Conservation (phyloP, 345 rosid species). For the Noccaea bulbosa region DNA sequence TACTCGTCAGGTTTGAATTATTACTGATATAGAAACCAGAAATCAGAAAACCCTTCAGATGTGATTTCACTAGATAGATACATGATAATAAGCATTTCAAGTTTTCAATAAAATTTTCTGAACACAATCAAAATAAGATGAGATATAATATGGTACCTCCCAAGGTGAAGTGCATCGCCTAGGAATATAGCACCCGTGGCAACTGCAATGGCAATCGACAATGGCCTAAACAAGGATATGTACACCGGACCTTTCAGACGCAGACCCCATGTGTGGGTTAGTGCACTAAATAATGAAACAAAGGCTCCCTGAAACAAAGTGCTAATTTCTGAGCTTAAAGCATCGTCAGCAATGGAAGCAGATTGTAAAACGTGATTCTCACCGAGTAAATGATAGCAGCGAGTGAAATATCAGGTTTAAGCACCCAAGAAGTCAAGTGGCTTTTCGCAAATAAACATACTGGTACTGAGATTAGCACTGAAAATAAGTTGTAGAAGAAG, state of each 20-base stretch:
- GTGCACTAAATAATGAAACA: background rate
- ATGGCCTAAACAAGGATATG: slow-evolving; percentile 44
- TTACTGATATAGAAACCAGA: background rate
- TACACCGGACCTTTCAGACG: slow-evolving; percentile 52
- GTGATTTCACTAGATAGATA: background rate
- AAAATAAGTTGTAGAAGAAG: slow-evolving; percentile 11
- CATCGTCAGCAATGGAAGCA: background rate
- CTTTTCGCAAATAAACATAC: slow-evolving; percentile 1
- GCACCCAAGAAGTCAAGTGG: background rate
- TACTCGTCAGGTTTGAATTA: too few species aligned
- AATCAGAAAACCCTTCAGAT: background rate
- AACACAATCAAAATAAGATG: too few species aligned
- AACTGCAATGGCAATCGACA: slow-evolving; percentile 44
- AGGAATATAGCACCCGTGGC: slow-evolving; percentile 38
- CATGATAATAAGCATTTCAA: background rate
- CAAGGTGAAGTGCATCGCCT: slow-evolving; percentile 32
- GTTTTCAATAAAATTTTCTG: background rate
- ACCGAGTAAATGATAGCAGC: background rate
- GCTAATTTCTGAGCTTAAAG: background rate
- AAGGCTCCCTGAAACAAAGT: slow-evolving; percentile 15
- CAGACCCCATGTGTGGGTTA: slow-evolving; percentile 39
- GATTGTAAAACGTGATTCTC: background rate
- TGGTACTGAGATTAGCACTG: slow-evolving; percentile 14
- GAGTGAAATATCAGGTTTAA: background rate
- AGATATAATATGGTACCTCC: slow-evolving; percentile 30